phyloP scores from a whole-genome alignment of 2,329 filamentous ascomycete species.

The Triangularia setosa region DNA sequence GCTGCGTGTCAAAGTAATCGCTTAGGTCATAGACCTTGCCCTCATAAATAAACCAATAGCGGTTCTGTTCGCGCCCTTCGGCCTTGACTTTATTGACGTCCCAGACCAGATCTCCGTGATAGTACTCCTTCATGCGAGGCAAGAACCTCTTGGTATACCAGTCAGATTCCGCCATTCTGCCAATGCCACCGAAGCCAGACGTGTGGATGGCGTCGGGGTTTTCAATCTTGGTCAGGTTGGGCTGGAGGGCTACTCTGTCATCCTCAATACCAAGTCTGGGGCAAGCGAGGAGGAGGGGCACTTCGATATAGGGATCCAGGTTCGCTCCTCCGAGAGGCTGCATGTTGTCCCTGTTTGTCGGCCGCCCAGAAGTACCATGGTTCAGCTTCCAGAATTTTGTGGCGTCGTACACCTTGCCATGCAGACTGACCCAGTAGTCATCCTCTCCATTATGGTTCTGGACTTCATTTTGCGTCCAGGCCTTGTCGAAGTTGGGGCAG shows the following conservation, averaged over 20 bases:
- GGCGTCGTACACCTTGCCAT: slow-evolving; percentile 88
- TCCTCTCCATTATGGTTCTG: slow-evolving; percentile 63
- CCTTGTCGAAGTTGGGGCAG: slow-evolving; percentile 90
- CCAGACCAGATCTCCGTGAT: slow-evolving; percentile 82
- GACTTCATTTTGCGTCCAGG: slow-evolving; percentile 72
- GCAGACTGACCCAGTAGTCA: slow-evolving; percentile 84
- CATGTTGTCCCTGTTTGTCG: slow-evolving; percentile 65
- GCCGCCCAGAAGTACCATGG: slow-evolving; percentile 70
- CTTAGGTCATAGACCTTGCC: slow-evolving; percentile 82
- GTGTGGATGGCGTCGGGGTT: slow-evolving; percentile 59
- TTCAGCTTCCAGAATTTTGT: slow-evolving; percentile 80
- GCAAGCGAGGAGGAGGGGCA: slow-evolving; percentile 73
- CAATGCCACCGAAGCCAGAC: slow-evolving; percentile 59
- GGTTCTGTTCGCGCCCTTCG: slow-evolving; percentile 63
- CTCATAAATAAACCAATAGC: slow-evolving; percentile 77
- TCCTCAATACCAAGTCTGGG: slow-evolving; percentile 61
- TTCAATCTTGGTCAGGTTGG: slow-evolving; percentile 17
- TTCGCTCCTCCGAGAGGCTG: slow-evolving; percentile 70
- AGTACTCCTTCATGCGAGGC: slow-evolving; percentile 78
- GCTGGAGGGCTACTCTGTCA: slow-evolving; percentile 47
- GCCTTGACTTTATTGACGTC: slow-evolving; percentile 53
- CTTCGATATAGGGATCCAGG: slow-evolving; percentile 79
- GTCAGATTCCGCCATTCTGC: slow-evolving; percentile 55
- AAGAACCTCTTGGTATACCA: slow-evolving; percentile 79
- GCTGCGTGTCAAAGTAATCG: slow-evolving; percentile 79